Percentiles rank a stretch among this genome's conserved stretches.
phyloP scores from a whole-genome alignment of 352 stramenopile species.

The Phytophthora syringae region DNA sequence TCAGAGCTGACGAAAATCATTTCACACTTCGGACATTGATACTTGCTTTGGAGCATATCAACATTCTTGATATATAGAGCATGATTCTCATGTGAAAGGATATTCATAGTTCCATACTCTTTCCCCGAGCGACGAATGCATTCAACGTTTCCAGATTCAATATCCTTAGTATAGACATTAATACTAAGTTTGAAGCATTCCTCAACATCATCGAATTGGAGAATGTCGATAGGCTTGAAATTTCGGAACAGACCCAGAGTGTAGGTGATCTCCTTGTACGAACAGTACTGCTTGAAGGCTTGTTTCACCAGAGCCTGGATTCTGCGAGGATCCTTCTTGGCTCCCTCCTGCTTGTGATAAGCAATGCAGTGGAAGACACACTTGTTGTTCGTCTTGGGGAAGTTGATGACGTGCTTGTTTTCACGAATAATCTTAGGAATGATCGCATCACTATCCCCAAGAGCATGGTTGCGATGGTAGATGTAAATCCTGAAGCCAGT shows the following conservation, averaged over 20 bases:
- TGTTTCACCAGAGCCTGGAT: neutral
- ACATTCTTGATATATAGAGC: conserved; percentile 3
- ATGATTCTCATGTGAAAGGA: neutral
- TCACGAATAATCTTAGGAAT: conserved; percentile 5
- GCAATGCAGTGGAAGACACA: too few species aligned
- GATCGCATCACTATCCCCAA: neutral
- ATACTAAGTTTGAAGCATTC: too few species aligned
- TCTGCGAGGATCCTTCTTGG: too few species aligned
- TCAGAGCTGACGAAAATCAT: neutral
- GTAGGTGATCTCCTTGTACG: neutral
- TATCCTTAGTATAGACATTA: too few species aligned
- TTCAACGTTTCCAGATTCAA: too few species aligned
- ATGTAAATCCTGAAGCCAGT: conserved; percentile 7
- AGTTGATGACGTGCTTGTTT: neutral
- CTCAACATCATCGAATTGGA: too few species aligned
- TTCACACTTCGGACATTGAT: conserved; percentile 4
- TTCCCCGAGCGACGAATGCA: neutral
- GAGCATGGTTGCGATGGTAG: conserved; percentile 2
- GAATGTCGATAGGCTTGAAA: neutral
- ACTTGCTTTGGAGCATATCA: neutral
- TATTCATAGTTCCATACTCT: neutral
- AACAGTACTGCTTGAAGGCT: neutral
- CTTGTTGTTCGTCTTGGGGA: too few species aligned
- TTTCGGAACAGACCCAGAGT: neutral
- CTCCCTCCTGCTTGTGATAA: too few species aligned